Evolutionary conservation across 306 rosid genomes (phyloP).

Genomic region (Ormosia emarginata): DNA sequence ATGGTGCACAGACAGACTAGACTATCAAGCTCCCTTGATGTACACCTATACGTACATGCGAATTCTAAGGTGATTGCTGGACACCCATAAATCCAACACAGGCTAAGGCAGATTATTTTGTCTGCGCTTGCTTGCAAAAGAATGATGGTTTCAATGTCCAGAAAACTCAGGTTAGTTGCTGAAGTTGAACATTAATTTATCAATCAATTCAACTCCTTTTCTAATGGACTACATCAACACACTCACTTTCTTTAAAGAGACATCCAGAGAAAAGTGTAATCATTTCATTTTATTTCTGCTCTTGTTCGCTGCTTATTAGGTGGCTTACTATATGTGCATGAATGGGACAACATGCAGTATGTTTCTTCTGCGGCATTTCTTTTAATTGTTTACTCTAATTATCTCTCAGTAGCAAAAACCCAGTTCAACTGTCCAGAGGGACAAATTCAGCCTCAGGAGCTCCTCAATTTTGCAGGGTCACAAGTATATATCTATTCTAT

Average conservation of each 20-base stretch:
- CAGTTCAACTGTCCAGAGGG: conserved; percentile 72
- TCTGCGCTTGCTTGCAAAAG: conserved; percentile 78
- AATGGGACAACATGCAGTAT: conserved; percentile 93
- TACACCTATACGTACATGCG: too few species aligned
- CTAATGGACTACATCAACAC: neutral
- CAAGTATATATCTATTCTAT: conserved; percentile 9
- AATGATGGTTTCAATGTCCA: conserved; percentile 74
- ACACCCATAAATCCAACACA: too few species aligned
- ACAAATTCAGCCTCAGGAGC: conserved; percentile 63
- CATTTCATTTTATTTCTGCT: neutral
- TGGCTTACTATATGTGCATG: conserved; percentile 62
- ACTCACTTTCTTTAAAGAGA: neutral
- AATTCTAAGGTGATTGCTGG: too few species aligned
- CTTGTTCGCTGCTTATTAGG: conserved; percentile 31
- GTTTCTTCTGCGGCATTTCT: conserved; percentile 73
- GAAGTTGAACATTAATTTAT: neutral
- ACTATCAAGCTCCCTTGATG: too few species aligned
- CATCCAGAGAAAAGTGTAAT: neutral
- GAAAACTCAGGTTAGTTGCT: conserved; percentile 55
- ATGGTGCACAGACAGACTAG: too few species aligned
- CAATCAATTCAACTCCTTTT: neutral
- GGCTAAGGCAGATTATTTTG: conserved; percentile 64
- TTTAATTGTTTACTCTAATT: conserved; percentile 55
- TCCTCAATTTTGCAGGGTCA: conserved; percentile 62
- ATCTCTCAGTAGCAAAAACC: conserved; percentile 53